Evolutionary conservation across 768 basidiomycete genomes (phyloP), one percentile per base, ranked within the genome.

Genomic region (Leucocoprinus leucothites): DNA sequence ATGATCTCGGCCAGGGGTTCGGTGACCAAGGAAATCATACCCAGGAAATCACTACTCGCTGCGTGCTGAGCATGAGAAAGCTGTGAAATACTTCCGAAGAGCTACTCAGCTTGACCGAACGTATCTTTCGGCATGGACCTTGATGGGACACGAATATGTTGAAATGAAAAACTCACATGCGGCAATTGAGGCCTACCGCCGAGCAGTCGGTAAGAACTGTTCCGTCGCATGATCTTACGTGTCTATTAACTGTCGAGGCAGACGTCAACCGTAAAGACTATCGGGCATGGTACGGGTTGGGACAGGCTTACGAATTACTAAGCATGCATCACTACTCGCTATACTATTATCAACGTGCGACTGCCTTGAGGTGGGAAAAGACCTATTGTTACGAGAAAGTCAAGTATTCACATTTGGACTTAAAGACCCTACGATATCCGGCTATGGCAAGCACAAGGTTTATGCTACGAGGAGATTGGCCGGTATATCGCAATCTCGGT

Each of bases 131-230:
- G 97, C 97, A 4, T 99, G 97, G 97, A 98, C 96, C 3, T 73
- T 99, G 59, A 94, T 99, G 93, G 97, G 97, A 1, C 97, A 99
- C 65, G 97, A 98, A 71, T 98, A 91, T 63, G 90, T 99, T 42
- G 97, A 99, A 72, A 87, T 97, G 87, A 98, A 98, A 73, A 98
- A 99, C 69, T 94, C 94, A 3, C 95, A 98, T 76, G 97, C 97
- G 1, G 96, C 97, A 14, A 97, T 98, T 53, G 97, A 98, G 71
- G 91, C 94, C 9, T 99, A 98, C 70, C 84, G 97, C 52, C 82
- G 94, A 65, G 97, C 97, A 50, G 86, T 98, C 57, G 94, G 95
- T 94, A 70, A 53, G 87, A 38, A n/a, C 35, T 25, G 36, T 56
- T 24, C 16, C n/a, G 24, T 34, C 16, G 44, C 47, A 28, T 13